Conservation (phyloP, 176 grass and related monocot species). For the Saccharum officinarum region DNA sequence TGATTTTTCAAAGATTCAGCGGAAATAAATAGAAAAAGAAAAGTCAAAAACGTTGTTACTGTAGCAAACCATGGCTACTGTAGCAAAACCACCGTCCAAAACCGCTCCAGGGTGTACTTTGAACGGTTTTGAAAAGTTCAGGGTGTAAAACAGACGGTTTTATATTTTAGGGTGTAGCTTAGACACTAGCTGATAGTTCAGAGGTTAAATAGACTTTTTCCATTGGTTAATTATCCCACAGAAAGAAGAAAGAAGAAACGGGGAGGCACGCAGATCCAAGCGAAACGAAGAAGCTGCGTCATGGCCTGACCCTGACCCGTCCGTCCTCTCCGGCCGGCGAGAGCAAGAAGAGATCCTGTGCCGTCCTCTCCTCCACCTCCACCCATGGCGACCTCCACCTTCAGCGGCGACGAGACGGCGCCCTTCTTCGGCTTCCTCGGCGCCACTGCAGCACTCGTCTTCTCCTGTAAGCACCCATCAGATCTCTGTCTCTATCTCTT, state of each 20-base stretch:
- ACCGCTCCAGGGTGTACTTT: too few species aligned
- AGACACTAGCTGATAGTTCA: too few species aligned
- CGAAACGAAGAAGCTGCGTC: not conserved
- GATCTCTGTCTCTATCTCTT: not conserved
- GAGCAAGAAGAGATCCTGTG: not conserved
- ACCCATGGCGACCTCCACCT: slow-evolving; percentile 23
- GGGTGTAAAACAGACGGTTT: too few species aligned
- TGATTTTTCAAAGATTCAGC: too few species aligned
- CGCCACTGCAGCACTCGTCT: slow-evolving; percentile 83
- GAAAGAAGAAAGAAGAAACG: not conserved
- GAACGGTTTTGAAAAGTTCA: too few species aligned
- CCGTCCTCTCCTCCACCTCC: not conserved
- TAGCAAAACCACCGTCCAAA: too few species aligned
- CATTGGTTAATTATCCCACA: too few species aligned
- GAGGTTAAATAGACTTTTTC: too few species aligned
- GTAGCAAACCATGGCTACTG: too few species aligned
- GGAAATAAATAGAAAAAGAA: too few species aligned
- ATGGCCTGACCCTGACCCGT: not conserved
- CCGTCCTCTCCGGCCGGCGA: slow-evolving; percentile 26
- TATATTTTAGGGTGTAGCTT: too few species aligned
- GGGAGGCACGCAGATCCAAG: not conserved
- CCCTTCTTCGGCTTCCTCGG: slow-evolving; percentile 99
- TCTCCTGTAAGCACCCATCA: slow-evolving; percentile 65
- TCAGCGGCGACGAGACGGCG: slow-evolving; percentile 96
- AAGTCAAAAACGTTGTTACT: too few species aligned